Evolutionary conservation across 768 basidiomycete genomes (phyloP), one percentile per base, ranked within the genome.

Genomic region (Amanita rubescens): DNA sequence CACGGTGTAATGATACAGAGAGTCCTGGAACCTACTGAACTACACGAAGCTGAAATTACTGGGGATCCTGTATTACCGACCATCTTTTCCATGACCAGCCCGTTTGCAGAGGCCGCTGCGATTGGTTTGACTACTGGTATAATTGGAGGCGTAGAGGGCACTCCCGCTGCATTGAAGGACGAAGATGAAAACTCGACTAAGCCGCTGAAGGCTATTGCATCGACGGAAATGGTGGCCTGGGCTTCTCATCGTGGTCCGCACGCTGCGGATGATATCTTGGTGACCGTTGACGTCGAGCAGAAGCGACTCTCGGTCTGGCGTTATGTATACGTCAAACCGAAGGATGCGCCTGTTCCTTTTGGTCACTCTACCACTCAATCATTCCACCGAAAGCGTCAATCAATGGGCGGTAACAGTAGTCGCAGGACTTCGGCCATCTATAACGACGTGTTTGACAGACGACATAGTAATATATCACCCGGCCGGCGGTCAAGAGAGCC

Each of bases 1-100:
- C 84, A 87, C 57, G 90, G 90, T 1, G 77, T 92, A 20, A 74
- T 92, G 70, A 79, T 93, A 39, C 87, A 92, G 60, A 75, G 90
- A 24, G 78, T 80, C 4, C 71, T 90, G 45, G 87, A 88, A 59
- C 73, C 78, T 1, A 70, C 72, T 5, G 90, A 93, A 63, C 62
- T 84, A 5, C 73, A 77, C 15, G 88, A 90, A 51, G 83, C 82
- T 3, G 77, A 78, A 46, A 61, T 72, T n/a, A 78, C 80, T 0
- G 85, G 84, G 9, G 84, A 90, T 35, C 72, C 77, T 15, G 73
- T 81, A 0, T 72, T 91, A n/a, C 88, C 90, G 0, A 90, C 88
- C 12, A 78, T 92, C 22, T 92, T 91, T 66, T 81, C 85, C 15
- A 71, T 93, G 57, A 85, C 83, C 8, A 86, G 80, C 59, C 84